These are phyloP conservation scores for Aspergillus bombycis DNA, from an alignment of 2,329 filamentous ascomycete species.

Conservation along the genomic window DNA sequence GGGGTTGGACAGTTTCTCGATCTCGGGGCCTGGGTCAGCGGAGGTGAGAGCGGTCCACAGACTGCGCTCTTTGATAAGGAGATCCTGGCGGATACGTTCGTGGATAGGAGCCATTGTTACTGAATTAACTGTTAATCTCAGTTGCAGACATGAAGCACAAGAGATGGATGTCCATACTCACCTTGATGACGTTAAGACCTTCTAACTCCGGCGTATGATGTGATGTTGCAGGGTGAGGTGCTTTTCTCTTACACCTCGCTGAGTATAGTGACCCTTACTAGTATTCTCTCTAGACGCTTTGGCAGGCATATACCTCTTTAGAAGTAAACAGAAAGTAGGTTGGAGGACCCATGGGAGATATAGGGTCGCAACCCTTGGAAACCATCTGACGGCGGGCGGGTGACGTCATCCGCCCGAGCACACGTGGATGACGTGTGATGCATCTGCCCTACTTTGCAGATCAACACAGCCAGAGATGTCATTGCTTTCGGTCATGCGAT, in stretches of 20 bases:
- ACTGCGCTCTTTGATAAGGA: slow-evolving; percentile 38
- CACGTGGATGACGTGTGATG: slow-evolving; percentile 15
- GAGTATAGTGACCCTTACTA: background rate
- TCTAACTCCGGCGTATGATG: background rate
- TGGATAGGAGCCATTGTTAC: slow-evolving; percentile 38
- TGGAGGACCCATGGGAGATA: background rate
- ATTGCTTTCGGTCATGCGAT: background rate
- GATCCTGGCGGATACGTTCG: slow-evolving; percentile 41
- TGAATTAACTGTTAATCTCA: background rate
- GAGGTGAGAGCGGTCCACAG: slow-evolving; percentile 44
- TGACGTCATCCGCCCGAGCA: slow-evolving; percentile 10
- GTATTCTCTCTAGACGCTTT: background rate
- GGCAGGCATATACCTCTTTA: background rate
- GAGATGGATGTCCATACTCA: background rate
- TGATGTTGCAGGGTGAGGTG: background rate
- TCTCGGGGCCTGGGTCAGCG: slow-evolving; percentile 37
- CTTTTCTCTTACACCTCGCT: background rate
- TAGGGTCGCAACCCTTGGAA: background rate
- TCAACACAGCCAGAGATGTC: slow-evolving; percentile 8
- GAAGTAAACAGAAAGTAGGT: background rate
- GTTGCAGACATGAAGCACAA: background rate
- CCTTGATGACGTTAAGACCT: background rate
- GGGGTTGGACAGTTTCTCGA: slow-evolving; percentile 35
- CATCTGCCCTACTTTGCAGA: background rate
- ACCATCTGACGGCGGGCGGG: background rate